Conservation (phyloP, 73 alveolate genomes). For the Paramecium pentaurelia region DNA sequence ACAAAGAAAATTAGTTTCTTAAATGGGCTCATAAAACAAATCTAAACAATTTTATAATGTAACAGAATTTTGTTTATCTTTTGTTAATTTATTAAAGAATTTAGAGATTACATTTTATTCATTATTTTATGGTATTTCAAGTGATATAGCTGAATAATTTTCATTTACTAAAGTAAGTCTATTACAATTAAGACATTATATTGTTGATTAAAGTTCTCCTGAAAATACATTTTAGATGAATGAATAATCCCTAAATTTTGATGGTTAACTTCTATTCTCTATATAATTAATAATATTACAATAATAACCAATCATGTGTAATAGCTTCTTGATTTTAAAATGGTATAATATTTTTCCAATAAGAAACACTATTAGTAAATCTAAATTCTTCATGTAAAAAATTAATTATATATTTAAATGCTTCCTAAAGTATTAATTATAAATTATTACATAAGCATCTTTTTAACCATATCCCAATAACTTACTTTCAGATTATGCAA, state of each 20-base stretch:
- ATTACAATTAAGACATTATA: neutral
- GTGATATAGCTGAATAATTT: neutral
- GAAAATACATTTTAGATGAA: slow-evolving; percentile 14
- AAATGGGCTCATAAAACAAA: slow-evolving; percentile 28
- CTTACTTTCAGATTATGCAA: neutral
- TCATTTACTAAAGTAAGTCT: neutral
- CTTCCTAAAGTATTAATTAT: neutral
- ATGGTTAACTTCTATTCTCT: neutral
- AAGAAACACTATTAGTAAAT: neutral
- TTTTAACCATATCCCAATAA: neutral
- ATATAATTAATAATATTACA: neutral
- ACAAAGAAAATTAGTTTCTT: neutral
- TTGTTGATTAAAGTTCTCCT: neutral
- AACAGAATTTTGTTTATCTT: neutral
- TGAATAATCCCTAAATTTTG: neutral
- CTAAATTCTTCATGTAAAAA: slow-evolving; percentile 25
- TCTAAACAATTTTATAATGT: slow-evolving; percentile 14
- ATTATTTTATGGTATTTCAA: neutral
- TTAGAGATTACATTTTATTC: neutral
- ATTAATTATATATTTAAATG: neutral
- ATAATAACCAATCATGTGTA: slow-evolving; percentile 5
- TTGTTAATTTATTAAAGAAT: neutral
- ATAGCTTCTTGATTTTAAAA: neutral
- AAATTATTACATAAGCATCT: slow-evolving; percentile 7
- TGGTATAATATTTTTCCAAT: neutral